Conservation (phyloP, 495 filamentous ascomycete genomes). For the Acidomyces sp. region DNA sequence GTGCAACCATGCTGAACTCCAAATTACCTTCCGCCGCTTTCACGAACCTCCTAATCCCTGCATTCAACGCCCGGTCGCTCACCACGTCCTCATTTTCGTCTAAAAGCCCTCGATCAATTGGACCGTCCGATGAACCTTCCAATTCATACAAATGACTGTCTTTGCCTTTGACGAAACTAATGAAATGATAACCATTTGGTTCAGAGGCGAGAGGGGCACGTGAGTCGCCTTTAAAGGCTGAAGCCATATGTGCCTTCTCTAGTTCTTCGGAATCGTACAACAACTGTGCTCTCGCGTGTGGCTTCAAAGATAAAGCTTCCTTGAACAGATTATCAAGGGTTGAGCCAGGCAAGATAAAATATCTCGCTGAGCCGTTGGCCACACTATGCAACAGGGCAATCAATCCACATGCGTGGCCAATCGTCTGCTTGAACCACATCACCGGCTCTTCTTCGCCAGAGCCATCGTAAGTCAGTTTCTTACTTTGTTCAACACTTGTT, state of each 20-base stretch:
- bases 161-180: slow-evolving; percentile 67
- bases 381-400: slow-evolving; percentile 70
- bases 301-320: slow-evolving; percentile 38
- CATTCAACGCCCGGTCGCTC: slow-evolving; percentile 48
- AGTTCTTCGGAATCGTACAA: slow-evolving; percentile 60
- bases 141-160: slow-evolving; percentile 70
- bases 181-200: slow-evolving; percentile 46
- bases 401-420: slow-evolving; percentile 73
- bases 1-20: slow-evolving; percentile 63
- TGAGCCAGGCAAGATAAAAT: slow-evolving; percentile 33
- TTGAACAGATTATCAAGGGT: slow-evolving; percentile 37
- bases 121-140: slow-evolving; percentile 64
- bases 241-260: slow-evolving; percentile 58
- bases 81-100: slow-evolving; percentile 51
- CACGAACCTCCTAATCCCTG: slow-evolving; percentile 48
- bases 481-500: slow-evolving; percentile 44
- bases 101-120: slow-evolving; percentile 45
- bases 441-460: slow-evolving; percentile 45
- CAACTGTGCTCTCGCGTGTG: slow-evolving; percentile 49
- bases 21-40: slow-evolving; percentile 44
- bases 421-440: slow-evolving; percentile 87
- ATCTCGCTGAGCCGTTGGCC: slow-evolving; percentile 44
- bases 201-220: slow-evolving; percentile 44
- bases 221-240: slow-evolving; percentile 60
- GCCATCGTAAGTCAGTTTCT: slow-evolving; percentile 36